These are phyloP conservation scores for Vitis riparia DNA, from an alignment of 164 flowering plant genomes.

Conservation along the genomic window DNA sequence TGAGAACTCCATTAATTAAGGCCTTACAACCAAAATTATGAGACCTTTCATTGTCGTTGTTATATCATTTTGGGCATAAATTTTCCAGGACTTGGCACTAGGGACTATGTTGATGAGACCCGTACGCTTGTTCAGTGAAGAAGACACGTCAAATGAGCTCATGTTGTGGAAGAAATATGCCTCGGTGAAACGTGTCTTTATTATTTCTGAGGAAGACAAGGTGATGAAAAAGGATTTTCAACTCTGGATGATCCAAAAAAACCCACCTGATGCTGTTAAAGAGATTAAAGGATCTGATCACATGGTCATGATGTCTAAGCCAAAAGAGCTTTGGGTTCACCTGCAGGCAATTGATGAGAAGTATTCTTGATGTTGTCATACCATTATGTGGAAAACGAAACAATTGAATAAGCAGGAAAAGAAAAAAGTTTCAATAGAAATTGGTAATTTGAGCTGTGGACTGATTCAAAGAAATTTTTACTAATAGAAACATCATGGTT, in stretches of 20 bases:
- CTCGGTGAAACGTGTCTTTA: constrained; percentile 21
- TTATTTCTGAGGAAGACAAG: constrained; percentile 17
- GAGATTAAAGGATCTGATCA: constrained; percentile 31
- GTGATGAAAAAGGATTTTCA: constrained; percentile 4
- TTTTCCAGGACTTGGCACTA: constrained; percentile 20
- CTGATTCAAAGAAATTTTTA: too few species aligned
- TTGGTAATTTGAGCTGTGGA: too few species aligned
- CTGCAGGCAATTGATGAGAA: constrained; percentile 13
- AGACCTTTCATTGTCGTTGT: not conserved
- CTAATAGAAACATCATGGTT: too few species aligned
- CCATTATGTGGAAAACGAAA: not conserved
- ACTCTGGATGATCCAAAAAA: constrained; percentile 25
- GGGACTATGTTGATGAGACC: constrained; percentile 23
- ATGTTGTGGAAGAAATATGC: constrained; percentile 19
- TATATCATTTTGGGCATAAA: not conserved
- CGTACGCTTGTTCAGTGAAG: constrained; percentile 5
- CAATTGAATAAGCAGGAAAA: too few species aligned
- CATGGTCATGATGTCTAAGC: constrained; percentile 37
- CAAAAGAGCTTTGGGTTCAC: constrained; percentile 12
- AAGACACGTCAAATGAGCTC: constrained; percentile 13
- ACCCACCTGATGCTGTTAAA: constrained; percentile 20
- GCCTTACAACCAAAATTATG: not conserved
- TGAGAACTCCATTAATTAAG: not conserved
- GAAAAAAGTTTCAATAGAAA: too few species aligned
- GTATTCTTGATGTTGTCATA: not conserved